These are phyloP conservation scores for Aspergillus sp. DNA, from an alignment of 2,329 filamentous ascomycete species.

Conservation along the genomic window DNA sequence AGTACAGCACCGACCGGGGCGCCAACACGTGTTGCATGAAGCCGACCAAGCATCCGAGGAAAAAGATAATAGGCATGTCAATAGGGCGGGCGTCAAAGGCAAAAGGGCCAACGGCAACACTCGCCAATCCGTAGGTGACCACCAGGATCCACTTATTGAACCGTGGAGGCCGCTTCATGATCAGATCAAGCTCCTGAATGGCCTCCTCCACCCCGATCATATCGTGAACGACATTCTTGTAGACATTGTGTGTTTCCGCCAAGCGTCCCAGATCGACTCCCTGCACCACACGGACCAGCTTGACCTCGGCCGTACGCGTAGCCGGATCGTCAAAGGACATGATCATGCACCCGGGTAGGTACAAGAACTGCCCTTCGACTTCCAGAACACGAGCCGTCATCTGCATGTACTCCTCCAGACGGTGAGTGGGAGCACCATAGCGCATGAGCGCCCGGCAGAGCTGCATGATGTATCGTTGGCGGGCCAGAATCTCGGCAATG, in stretches of 20 bases:
- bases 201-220: constrained; percentile 46
- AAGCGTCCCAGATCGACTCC: constrained; percentile 46
- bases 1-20: constrained; percentile 68
- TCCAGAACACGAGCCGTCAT: constrained; percentile 84
- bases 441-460: constrained; percentile 84
- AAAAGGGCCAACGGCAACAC: constrained; percentile 73
- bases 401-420: constrained; percentile 82
- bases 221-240: constrained; percentile 50
- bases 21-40: constrained; percentile 72
- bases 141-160: constrained; percentile 58
- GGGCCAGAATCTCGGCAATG: constrained; percentile 69
- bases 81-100: constrained; percentile 74
- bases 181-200: constrained; percentile 47
- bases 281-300: constrained; percentile 42
- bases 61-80: constrained; percentile 74
- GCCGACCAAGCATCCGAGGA: constrained; percentile 72
- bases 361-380: constrained; percentile 85
- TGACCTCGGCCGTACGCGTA: constrained; percentile 48
- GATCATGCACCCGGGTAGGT: constrained; percentile 55
- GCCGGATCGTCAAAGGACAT: constrained; percentile 69
- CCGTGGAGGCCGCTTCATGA: constrained; percentile 58
- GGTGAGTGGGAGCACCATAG: constrained; percentile 87
- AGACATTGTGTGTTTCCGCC: constrained; percentile 45
- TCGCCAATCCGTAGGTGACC: constrained; percentile 71
- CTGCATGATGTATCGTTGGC: constrained; percentile 81